Evolutionary conservation across 805 yeast genomes (phyloP), one percentile per base, ranked within the genome.

Genomic region (Sugiyamaella chiloensis): DNA sequence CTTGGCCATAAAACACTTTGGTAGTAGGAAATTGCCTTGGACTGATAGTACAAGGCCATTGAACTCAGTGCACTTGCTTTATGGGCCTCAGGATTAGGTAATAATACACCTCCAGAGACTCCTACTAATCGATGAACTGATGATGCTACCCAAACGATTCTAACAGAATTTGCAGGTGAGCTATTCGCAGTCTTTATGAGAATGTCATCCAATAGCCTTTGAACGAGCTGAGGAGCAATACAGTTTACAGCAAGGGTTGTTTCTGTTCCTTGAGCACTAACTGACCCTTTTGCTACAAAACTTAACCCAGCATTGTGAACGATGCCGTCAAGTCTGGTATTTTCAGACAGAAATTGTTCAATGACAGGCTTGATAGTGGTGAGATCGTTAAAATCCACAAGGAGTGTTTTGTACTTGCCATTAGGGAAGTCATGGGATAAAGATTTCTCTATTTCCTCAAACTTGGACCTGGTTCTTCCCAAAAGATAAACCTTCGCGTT

Each of bases 141-240:
- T 1, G 79, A 74, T 2, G 75, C 54, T 1, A 74, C 63, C 72
- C 78, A 75, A 3, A 76, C 68, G 27, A 75, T 63, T 43, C 80
- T 62, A 16, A 58, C 61, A 9, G 72, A 64, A 40, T 52, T 54
- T 1, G 59, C 49, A 17, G 59, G 52, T 6, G 61, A 56, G 2
- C 44, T 43, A 26, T 58, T 44, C 1, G 68, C 63, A 2, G 74
- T 60, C 23, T 61, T 55, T 20, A 64, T 47, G 19, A 76, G 50
- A 2, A 71, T 50, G 6, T 75, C 73, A 16, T 61, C 64, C 42
- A 74, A 54, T 17, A 64, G 56, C 47, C 65, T 65, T 49, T 73
- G 70, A n/a, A 77, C 58, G 11, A 74, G 56, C 43, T 66, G 72
- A 24, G 75, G 74, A 1, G 73, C 80, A n/a, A 77, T 55, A 16